Percentiles rank a stretch among this genome's conserved stretches.
Evolutionary conservation across 2,329 filamentous ascomycete genomes (phyloP).

Genomic region (Colletotrichum trifolii): DNA sequence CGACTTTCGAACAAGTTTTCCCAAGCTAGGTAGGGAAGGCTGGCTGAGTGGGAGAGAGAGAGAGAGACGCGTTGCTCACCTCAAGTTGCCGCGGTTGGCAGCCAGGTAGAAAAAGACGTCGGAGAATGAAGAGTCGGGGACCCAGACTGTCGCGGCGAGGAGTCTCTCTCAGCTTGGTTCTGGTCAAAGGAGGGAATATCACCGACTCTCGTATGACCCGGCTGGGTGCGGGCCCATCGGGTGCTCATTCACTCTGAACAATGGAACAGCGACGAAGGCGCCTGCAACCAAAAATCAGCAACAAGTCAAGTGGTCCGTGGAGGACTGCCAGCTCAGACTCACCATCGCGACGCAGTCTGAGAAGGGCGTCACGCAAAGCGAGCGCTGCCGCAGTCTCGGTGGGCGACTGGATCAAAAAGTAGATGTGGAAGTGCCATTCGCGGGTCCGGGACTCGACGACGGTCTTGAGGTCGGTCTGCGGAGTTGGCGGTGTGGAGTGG

Average conservation of each 20-base stretch:
- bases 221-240: conserved; percentile 48
- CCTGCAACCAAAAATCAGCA: conserved; percentile 36
- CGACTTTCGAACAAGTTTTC: too few relatives aligned
- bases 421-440: conserved; percentile 50
- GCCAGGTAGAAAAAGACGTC: conserved; percentile 49
- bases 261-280: conserved; percentile 47
- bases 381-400: conserved; percentile 46
- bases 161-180: conserved; percentile 1
- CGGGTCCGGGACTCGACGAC: conserved; percentile 44
- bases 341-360: conserved; percentile 48
- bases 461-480: conserved; percentile 44
- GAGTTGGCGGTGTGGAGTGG: conserved; percentile 32
- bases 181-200: neutral
- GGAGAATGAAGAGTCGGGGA: conserved; percentile 48
- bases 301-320: too few relatives aligned
- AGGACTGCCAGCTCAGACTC: neutral
- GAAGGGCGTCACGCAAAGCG: conserved; percentile 46
- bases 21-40: neutral
- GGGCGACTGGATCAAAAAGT: conserved; percentile 47
- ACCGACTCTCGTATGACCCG: conserved; percentile 48
- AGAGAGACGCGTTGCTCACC: conserved; percentile 33
- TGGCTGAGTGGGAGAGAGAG: too few relatives aligned
- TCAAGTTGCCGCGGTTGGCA: conserved; percentile 45
- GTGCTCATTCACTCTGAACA: conserved; percentile 46
- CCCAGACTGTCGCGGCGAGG: conserved; percentile 41